Evolutionary conservation across 164 flowering plant species (phyloP), one percentile per base, ranked within the genome.

Genomic region (Magnolia kwangsiensis): DNA sequence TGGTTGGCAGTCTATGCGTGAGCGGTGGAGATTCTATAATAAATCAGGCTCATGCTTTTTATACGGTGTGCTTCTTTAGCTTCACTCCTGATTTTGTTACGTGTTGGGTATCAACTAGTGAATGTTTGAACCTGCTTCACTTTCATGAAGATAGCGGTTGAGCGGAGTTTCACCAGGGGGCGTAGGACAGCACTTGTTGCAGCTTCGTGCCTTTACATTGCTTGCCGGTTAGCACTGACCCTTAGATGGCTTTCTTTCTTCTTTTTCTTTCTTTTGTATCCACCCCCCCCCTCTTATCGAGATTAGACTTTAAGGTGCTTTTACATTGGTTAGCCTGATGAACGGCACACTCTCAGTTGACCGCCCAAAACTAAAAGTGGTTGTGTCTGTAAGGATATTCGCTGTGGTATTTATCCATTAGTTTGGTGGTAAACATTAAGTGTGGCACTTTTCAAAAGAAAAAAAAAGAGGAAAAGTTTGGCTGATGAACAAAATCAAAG

Each of bases 171-270:
- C 81, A 93, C 97, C 1, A 87, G 87, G 82, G 97, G 98, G 29
- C 95, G 98, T 58, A 90, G 86, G 77, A 80, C 85, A 50, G 86
- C 85, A 29, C 91, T 80, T 67, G 98, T 96, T 70, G 89, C 85
- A 50, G 99, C 97, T 81, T 82, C 94, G 49, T 94, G 98, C 75
- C 92, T 94, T 74, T 94, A 96, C 71, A 86, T 91, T 82, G 90
- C 92, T 20, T 96, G 95, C 77, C 87, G 98, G 98, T 94, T 79
- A 87, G 89, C 50, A 72, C 24, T 50, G 8, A 8, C 23, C 9
- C 5, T 51, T 13, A 71, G 14, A 68, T 31, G 50, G 3, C 1
- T 73, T n/a, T 18, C 21, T 70, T 37, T 20, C 49, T 70, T 50
- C 49, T 70, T 50, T 29, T 21, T 70, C 18, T 20, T 70, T 70